Conservation (phyloP, 495 filamentous ascomycete genomes). For the Aspergillus heteromorphus region DNA sequence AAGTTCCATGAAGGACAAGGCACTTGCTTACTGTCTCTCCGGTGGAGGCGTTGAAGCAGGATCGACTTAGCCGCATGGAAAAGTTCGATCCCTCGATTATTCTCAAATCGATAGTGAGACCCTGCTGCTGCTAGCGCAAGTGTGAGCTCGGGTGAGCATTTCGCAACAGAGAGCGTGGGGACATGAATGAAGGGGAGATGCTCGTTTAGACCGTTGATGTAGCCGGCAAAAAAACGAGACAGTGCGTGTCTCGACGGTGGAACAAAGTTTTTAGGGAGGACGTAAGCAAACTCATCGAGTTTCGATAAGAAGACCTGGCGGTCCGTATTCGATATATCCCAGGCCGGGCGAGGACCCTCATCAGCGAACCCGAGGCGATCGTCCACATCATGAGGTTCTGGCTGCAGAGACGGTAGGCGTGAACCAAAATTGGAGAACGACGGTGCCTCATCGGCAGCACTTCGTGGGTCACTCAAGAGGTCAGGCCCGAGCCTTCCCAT, state of each 20-base stretch:
- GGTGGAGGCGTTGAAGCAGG: conserved; percentile 41
- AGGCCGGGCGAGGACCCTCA: conserved; percentile 47
- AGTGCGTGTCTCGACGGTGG: conserved; percentile 47
- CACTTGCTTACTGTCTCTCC: conserved; percentile 42
- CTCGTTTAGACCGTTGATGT: conserved; percentile 45
- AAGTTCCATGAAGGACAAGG: conserved; percentile 41
- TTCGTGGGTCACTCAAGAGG: conserved; percentile 34
- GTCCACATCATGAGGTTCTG: conserved; percentile 55
- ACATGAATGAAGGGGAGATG: conserved; percentile 48
- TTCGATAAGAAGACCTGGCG: conserved; percentile 57
- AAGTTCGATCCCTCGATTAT: conserved; percentile 58
- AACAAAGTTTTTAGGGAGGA: conserved; percentile 62
- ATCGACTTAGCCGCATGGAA: conserved; percentile 59
- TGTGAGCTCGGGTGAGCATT: conserved; percentile 41
- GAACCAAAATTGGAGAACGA: conserved; percentile 64
- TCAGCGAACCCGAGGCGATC: conserved; percentile 45
- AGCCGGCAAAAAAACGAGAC: conserved; percentile 44
- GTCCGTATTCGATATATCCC: conserved; percentile 61
- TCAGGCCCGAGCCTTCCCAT: conserved; percentile 33
- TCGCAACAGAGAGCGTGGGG: conserved; percentile 42
- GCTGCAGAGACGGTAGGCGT: conserved; percentile 61
- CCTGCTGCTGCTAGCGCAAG: conserved; percentile 46
- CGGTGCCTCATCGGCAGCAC: conserved; percentile 34
- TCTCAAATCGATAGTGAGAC: conserved; percentile 58
- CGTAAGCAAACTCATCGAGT: conserved; percentile 59